phyloP scores from a whole-genome alignment of 768 basidiomycete species.

The Tubosaeta sp. region DNA sequence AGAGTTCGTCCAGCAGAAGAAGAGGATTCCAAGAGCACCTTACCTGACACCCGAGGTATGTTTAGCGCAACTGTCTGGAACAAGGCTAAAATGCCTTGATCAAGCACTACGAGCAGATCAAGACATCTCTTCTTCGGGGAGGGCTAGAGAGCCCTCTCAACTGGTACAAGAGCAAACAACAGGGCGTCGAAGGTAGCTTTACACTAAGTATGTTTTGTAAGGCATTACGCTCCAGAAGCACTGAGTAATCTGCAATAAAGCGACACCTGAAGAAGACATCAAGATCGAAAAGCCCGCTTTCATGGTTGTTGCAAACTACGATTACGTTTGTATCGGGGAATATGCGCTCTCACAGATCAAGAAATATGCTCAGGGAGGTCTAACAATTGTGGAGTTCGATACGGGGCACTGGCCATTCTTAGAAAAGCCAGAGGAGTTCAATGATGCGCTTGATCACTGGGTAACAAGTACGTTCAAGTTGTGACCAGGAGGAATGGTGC shows the following conservation, averaged over 20 bases:
- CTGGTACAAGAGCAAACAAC: conserved; percentile 35
- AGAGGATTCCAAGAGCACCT: conserved; percentile 18
- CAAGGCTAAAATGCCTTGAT: conserved; percentile 1
- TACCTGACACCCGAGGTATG: conserved; percentile 34
- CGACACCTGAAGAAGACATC: conserved; percentile 22
- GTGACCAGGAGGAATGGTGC: conserved; percentile 1
- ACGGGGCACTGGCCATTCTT: conserved; percentile 38
- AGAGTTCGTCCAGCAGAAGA: conserved; percentile 23
- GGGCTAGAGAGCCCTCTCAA: conserved; percentile 34
- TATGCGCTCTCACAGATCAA: conserved; percentile 22
- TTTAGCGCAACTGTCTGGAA: background rate
- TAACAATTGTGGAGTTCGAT: conserved; percentile 32
- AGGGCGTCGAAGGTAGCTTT: conserved; percentile 25
- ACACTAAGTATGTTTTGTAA: conserved; percentile 24
- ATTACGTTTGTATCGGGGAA: conserved; percentile 30
- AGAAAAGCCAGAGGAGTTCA: conserved; percentile 33
- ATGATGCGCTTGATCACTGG: conserved; percentile 35
- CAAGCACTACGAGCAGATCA: conserved; percentile 29
- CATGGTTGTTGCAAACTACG: conserved; percentile 33
- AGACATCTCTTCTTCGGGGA: conserved; percentile 24
- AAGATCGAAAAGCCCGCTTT: conserved; percentile 35
- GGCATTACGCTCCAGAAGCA: background rate
- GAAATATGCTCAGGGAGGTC: conserved; percentile 24
- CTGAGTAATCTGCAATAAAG: conserved; percentile 9
- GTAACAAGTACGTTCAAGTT: conserved; percentile 15